Evolutionary conservation across 2,329 filamentous ascomycete genomes (phyloP), one percentile per base, ranked within the genome.

Genomic region (Trichoderma arundinaceum): DNA sequence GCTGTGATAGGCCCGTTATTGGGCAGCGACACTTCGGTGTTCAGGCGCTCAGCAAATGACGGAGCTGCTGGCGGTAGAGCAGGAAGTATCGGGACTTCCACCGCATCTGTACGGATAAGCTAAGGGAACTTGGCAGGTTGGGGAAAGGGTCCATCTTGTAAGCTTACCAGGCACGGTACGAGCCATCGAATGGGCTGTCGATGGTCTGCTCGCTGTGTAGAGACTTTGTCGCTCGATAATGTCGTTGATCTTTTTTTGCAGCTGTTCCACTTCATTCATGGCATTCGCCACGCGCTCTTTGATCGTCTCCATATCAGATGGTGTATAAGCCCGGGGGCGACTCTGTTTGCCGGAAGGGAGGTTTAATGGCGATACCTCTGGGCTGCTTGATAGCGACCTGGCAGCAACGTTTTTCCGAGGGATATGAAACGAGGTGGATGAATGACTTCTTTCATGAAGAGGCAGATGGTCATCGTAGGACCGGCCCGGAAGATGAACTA

Each of bases 141-240:
- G 22, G 8, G n/a, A n/a, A 35, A 22, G 8, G 12, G 41, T 22
- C 39, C 17, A 49, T 19, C 28, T 12, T 52, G 32, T 22, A 33
- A 43, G 66, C 74, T 72, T 72, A 79, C 77, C 73, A 44, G 72
- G 72, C 69, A 75, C 65, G 2, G 71, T 73, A 43, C 67, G 69
- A 44, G 73, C 72, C 69, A 77, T 72, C 22, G 81, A 84, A 67
- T 82, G 76, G 19, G 81, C 76, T 44, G 83, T 87, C 48, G 83
- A 83, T 38, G 85, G 84, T 56, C 84, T 80, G 73, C 83, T 86
- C 66, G 72, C 77, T 17, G 80, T 69, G 68, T 86, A 88, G 39
- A 87, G 75, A 73, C 84, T 89, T 75, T 87, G 85, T 66, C 85
- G 82, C 77, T 88, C 85, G 28, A 88, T 82, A 22, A 86, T 78